Base-by-base conservation (phyloP, 164 flowering plant species). In the Malania oleifera region DNA sequence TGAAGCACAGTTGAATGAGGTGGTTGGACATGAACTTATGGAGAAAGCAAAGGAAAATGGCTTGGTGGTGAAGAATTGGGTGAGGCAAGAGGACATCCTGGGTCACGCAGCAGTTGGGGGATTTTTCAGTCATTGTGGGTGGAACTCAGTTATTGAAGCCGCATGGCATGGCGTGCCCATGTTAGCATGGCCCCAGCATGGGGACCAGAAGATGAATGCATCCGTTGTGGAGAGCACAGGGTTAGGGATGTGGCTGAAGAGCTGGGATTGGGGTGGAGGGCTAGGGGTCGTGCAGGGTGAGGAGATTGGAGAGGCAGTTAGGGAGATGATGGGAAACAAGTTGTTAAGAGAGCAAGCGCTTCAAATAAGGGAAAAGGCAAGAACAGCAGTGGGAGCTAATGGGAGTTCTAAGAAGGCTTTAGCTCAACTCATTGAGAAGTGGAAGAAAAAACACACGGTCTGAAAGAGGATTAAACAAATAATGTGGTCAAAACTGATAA, bases 161-260 rank as follows among this genome's bases (percentile, higher is more conserved):
- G 62, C 57, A 18, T 29, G 54, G 72, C n/a, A 38, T 14, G 78
- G 78, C 1, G 47, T 68, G 10, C 73, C 68, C 0, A 46, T 75
- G 34, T 23, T 75, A 46, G 73, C 71, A 1, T 71, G 79, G 79
- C 79, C 76, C 8, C 66, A 59, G 24, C 63, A 68, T 26, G 69
- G 71, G 7, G 76, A 69, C 40, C 70, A 71, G 35, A 71, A 24
- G 52, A 44, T 71, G 53, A 71, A 68, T 48, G 78, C 78, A 11
- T 53, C 49, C 1, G 62, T 65, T 48, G 63, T 75, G 57, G 67
- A 29, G 50, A 60, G n/a, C 25, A 38, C 24, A 0, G 71, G 75
- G 26, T 3, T 67, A 24, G 70, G 80, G 43, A 31, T 54, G 22
- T 57, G 74, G 67, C 67, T 40, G 35, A 29, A 44, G 52, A 54